phyloP scores from a whole-genome alignment of 495 filamentous ascomycete species.

The Aspergillus steynii region DNA sequence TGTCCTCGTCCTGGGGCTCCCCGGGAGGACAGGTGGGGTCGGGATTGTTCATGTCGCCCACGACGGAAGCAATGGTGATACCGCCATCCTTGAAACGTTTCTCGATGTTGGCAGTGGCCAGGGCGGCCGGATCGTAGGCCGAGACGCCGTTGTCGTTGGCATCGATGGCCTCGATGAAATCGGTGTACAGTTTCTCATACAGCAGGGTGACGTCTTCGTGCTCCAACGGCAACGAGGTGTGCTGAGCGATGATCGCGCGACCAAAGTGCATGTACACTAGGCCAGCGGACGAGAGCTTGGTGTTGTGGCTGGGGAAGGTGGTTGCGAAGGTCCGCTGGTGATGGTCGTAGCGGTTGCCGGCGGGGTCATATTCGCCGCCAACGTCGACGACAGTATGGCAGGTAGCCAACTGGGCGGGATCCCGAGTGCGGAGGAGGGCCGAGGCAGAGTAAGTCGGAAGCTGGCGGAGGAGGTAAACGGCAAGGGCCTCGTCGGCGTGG shows the following conservation, averaged over 20 bases:
- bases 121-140: constrained; percentile 66
- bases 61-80: constrained; percentile 79
- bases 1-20: constrained; percentile 77
- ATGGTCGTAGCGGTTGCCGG: constrained; percentile 84
- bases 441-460: constrained; percentile 77
- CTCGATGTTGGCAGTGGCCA: constrained; percentile 64
- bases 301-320: constrained; percentile 71
- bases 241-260: constrained; percentile 70
- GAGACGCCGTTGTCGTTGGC: constrained; percentile 96
- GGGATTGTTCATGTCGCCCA: constrained; percentile 75
- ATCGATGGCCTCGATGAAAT: constrained; percentile 94
- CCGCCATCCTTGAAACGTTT: constrained; percentile 80
- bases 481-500: constrained; percentile 98
- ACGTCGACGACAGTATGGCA: constrained; percentile 98
- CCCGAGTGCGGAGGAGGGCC: constrained; percentile 81
- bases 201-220: constrained; percentile 68
- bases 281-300: constrained; percentile 90
- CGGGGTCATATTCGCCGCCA: constrained; percentile 81
- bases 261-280: constrained; percentile 97
- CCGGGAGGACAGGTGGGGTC: constrained; percentile 40
- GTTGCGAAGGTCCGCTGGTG: constrained; percentile 90
- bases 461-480: constrained; percentile 90
- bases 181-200: constrained; percentile 86
- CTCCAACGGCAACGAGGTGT: constrained; percentile 60
- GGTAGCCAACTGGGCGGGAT: constrained; percentile 70